phyloP scores from a whole-genome alignment of 164 flowering plant genomes.

The Echeveria elegans region DNA sequence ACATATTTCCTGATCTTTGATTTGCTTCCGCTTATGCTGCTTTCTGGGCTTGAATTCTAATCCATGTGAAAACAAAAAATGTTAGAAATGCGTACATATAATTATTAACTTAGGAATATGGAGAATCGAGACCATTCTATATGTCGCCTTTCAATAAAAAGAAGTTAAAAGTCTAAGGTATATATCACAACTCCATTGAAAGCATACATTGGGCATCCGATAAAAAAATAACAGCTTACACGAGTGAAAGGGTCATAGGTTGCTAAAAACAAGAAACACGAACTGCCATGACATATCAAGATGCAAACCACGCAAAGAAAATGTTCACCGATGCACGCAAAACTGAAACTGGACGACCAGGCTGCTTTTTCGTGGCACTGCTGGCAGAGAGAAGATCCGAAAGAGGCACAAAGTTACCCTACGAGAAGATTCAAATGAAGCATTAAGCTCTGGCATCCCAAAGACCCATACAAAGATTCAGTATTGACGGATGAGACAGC shows the following conservation, averaged over 20 bases:
- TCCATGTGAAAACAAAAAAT: conserved; percentile 12
- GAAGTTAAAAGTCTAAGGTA: too few species aligned
- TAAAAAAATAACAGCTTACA: neutral
- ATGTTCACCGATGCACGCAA: conserved; percentile 6
- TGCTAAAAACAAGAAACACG: neutral
- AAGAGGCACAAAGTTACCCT: conserved; percentile 11
- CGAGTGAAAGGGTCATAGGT: neutral
- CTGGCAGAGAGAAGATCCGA: conserved; percentile 39
- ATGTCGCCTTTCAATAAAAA: neutral
- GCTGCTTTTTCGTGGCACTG: conserved; percentile 30
- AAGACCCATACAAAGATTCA: neutral
- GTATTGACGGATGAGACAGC: neutral
- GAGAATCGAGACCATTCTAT: neutral
- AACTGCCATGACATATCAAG: neutral
- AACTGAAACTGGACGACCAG: conserved; percentile 24
- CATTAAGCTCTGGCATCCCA: neutral
- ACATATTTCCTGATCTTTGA: conserved; percentile 64
- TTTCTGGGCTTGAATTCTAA: conserved; percentile 69
- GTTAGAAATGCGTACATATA: neutral
- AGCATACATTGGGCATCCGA: neutral
- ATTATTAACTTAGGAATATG: neutral
- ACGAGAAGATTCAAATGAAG: neutral
- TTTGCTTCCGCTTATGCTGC: conserved; percentile 64
- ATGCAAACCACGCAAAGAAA: neutral
- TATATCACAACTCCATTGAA: too few species aligned